Evolutionary conservation across 1,139 yeast species (phyloP).

Genomic region (Lipomyces yarrowii): DNA sequence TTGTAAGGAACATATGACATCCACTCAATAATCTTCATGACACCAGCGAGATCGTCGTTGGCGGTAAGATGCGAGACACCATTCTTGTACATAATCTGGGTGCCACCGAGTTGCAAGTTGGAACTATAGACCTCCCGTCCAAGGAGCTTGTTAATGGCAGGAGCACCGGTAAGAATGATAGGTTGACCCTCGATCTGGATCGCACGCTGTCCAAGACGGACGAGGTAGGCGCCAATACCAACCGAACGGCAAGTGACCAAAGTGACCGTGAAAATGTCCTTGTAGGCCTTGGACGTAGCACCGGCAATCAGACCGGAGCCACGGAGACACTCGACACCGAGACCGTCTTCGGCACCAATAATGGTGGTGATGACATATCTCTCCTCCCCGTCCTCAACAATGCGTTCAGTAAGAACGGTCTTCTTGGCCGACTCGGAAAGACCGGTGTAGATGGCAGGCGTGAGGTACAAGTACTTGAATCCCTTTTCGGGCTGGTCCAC

Average conservation of each 20-base stretch:
- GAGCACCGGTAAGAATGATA: slow-evolving; percentile 97
- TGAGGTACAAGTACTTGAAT: slow-evolving; percentile 82
- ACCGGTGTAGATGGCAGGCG: slow-evolving; percentile 64
- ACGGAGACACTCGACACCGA: slow-evolving; percentile 96
- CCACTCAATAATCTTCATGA: slow-evolving; percentile 93
- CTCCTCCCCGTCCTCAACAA: slow-evolving; percentile 82
- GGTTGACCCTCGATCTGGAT: slow-evolving; percentile 99
- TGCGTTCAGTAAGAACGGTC: slow-evolving; percentile 72
- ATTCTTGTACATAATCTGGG: slow-evolving; percentile 96
- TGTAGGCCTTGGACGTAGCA: slow-evolving; percentile 95
- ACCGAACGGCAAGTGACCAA: slow-evolving; percentile 97
- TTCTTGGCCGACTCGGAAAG: slow-evolving; percentile 61
- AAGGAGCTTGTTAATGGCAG: slow-evolving; percentile 92
- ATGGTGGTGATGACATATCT: slow-evolving; percentile 81
- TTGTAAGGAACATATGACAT: slow-evolving; percentile 92
- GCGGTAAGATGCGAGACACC: slow-evolving; percentile 99
- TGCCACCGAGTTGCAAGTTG: slow-evolving; percentile 96
- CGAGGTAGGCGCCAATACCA: slow-evolving; percentile 98
- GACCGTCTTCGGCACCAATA: slow-evolving; percentile 92
- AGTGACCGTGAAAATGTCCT: slow-evolving; percentile 94
- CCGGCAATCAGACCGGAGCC: slow-evolving; percentile 99
- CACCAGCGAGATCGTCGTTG: slow-evolving; percentile 93
- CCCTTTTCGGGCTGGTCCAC: slow-evolving; percentile 77
- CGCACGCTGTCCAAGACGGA: slow-evolving; percentile 97
- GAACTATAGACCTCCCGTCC: slow-evolving; percentile 98